These are phyloP conservation scores for Boletus coccyginus DNA, from an alignment of 768 basidiomycete species.

Conservation along the genomic window DNA sequence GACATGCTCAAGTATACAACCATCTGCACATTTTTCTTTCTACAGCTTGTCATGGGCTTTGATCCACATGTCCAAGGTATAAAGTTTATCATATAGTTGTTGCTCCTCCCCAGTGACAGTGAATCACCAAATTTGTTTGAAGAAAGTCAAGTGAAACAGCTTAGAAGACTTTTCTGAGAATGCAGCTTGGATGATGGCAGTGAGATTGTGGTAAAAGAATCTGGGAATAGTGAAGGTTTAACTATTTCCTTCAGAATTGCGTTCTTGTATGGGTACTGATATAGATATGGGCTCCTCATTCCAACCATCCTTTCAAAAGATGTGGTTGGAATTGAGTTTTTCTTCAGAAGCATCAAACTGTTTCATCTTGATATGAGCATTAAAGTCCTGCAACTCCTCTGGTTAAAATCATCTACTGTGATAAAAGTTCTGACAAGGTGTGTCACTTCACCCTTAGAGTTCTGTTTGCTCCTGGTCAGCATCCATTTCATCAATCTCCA, in stretches of 20 bases:
- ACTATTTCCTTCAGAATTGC: neutral
- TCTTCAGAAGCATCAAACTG: too few relatives aligned
- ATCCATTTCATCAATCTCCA: neutral
- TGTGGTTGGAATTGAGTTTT: too few relatives aligned
- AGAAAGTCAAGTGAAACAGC: slow-evolving; percentile 21
- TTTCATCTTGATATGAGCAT: too few relatives aligned
- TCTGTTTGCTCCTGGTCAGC: neutral
- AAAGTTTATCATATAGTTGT: slow-evolving; percentile 20
- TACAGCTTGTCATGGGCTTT: slow-evolving; percentile 22
- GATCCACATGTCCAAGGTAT: slow-evolving; percentile 19
- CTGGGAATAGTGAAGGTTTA: neutral
- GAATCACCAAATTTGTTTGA: slow-evolving; percentile 17
- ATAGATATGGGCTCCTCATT: neutral
- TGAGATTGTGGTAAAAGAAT: neutral
- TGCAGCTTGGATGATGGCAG: neutral
- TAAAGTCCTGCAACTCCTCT: too few relatives aligned
- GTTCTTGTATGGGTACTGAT: neutral
- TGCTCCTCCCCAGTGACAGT: neutral
- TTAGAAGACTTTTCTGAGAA: slow-evolving; percentile 4
- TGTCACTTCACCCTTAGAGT: neutral
- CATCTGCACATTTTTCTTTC: slow-evolving; percentile 3
- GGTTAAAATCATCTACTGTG: neutral
- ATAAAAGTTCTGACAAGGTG: neutral
- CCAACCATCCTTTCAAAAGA: neutral
- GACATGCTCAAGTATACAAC: slow-evolving; percentile 11